These are phyloP conservation scores for Penicillium odoratum DNA, from an alignment of 495 filamentous ascomycete genomes.

Conservation along the genomic window DNA sequence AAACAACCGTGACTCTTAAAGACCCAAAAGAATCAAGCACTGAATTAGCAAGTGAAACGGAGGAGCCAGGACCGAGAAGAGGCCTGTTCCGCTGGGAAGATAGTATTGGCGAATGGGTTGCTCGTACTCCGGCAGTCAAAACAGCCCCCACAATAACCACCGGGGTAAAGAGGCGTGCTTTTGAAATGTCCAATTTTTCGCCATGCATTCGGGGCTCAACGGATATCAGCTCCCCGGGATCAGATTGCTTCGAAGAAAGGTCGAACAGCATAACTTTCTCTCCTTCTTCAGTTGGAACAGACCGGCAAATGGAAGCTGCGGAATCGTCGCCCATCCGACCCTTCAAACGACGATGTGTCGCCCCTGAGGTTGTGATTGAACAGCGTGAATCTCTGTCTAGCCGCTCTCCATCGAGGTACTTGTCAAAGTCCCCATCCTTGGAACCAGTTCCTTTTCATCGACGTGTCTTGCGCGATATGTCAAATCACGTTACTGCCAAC, in stretches of 20 bases:
- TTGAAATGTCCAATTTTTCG: not conserved
- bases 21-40: slow-evolving; percentile 4
- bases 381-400: slow-evolving; percentile 2
- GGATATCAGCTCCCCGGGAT: slow-evolving; percentile 26
- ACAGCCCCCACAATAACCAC: slow-evolving; percentile 9
- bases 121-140: slow-evolving; percentile 42
- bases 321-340: slow-evolving; percentile 20
- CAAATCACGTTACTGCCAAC: slow-evolving; percentile 10
- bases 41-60: slow-evolving; percentile 20
- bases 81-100: slow-evolving; percentile 56
- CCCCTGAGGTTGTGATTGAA: slow-evolving; percentile 15
- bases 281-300: slow-evolving; percentile 27
- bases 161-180: slow-evolving; percentile 12
- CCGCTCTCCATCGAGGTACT: not conserved
- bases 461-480: slow-evolving; percentile 22
- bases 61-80: slow-evolving; percentile 10
- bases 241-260: slow-evolving; percentile 18
- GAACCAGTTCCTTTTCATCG: slow-evolving; percentile 12
- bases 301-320: slow-evolving; percentile 19
- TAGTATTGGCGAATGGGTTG: slow-evolving; percentile 56
- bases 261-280: slow-evolving; percentile 34
- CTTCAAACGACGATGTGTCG: slow-evolving; percentile 30
- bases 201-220: slow-evolving; percentile 24
- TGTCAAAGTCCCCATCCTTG: slow-evolving; percentile 10
- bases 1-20: slow-evolving; percentile 30